Conservation (phyloP, 176 grass and related monocot genomes). For the Lolium rigidum region DNA sequence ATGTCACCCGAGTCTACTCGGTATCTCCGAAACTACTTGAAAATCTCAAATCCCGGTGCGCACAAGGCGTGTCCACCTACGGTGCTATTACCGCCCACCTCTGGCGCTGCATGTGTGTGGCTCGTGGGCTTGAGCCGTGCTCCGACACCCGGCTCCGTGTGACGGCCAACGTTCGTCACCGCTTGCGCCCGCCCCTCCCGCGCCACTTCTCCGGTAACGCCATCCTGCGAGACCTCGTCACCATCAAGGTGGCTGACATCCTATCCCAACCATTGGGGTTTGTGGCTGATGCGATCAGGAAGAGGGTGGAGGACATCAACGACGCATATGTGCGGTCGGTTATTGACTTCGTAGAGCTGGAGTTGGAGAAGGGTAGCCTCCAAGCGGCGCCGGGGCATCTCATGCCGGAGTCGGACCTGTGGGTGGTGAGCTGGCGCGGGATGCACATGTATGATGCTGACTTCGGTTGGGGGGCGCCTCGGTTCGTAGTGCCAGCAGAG, state of each 20-base stretch:
- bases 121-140: conserved; percentile 33
- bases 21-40: conserved; percentile 38
- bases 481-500: conserved; percentile 54
- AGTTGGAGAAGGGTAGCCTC: conserved; percentile 53
- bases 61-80: conserved; percentile 53
- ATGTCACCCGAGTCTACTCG: conserved; percentile 44
- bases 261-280: conserved; percentile 35
- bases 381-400: conserved; percentile 44
- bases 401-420: conserved; percentile 53
- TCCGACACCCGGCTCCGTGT: conserved; percentile 43
- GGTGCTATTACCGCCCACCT: no score
- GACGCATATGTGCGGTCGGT: conserved; percentile 57
- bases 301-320: conserved; percentile 37
- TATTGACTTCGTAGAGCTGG: conserved; percentile 55
- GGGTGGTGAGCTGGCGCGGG: conserved; percentile 66
- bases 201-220: no score
- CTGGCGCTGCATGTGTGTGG: conserved; percentile 47
- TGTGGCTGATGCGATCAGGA: conserved; percentile 49
- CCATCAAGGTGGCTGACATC: conserved; percentile 40
- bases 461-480: conserved; percentile 63
- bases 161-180: conserved; percentile 51
- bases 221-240: conserved; percentile 53
- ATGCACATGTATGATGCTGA: conserved; percentile 73
- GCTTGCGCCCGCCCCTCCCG: no score
- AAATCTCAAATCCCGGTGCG: conserved; percentile 32